Conservation (phyloP, 139 green algal genomes). For the Tetradesmus lagerheimii region DNA sequence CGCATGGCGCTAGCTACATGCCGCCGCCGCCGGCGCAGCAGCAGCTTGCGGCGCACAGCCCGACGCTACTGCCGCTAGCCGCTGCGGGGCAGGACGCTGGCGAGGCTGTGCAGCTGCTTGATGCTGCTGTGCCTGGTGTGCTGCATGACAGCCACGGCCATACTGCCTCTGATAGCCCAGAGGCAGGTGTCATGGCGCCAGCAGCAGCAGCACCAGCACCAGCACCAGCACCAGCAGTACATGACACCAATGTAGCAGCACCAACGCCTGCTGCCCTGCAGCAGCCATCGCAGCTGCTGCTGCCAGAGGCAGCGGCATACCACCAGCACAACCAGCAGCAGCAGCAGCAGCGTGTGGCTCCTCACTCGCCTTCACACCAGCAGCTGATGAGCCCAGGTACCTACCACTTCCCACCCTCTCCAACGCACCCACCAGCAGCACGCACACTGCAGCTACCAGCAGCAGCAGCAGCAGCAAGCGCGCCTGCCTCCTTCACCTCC, state of each 20-base stretch:
- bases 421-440: background rate
- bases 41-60: background rate
- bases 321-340: background rate
- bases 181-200: background rate
- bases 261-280: too few relatives aligned
- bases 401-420: background rate
- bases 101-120: background rate
- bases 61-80: background rate
- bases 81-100: background rate
- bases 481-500: background rate
- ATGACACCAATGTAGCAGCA: background rate
- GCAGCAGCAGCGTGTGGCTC: background rate
- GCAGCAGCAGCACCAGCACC: background rate
- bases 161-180: background rate
- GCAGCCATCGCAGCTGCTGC: background rate
- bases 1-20: too few relatives aligned
- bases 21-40: background rate
- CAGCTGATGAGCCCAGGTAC: background rate
- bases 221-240: background rate
- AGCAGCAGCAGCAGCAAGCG: background rate
- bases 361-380: background rate
- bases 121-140: background rate
- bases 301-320: too few relatives aligned
- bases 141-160: background rate
- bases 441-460: background rate